Conservation (phyloP, 2,329 filamentous ascomycete genomes). For the Trichoderma koningii region DNA sequence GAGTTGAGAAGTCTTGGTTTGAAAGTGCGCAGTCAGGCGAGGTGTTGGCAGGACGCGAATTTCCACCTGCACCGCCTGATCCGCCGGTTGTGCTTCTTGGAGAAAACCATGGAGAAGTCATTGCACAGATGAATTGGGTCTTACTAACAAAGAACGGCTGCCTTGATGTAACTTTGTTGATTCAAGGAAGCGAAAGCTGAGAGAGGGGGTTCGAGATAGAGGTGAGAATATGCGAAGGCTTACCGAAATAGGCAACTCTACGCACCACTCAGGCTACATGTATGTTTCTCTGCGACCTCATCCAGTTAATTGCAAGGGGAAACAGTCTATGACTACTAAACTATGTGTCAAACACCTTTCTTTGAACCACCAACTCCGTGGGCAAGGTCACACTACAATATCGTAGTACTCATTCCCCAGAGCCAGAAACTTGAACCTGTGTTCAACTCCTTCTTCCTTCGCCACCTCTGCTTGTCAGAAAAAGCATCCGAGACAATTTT, state of each 20-base stretch:
- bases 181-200: not conserved
- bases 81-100: not conserved
- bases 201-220: not conserved
- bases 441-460: constrained; percentile 38
- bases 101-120: not conserved
- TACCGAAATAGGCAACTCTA: not conserved
- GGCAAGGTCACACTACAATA: not conserved
- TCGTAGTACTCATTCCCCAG: not conserved
- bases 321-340: not conserved
- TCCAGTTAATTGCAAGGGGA: not conserved
- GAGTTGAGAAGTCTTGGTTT: constrained; percentile 14
- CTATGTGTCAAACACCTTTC: not conserved
- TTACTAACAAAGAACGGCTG: not conserved
- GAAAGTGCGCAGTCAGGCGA: not conserved
- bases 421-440: constrained; percentile 30
- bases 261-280: not conserved
- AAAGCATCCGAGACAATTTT: not conserved
- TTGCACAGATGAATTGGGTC: not conserved
- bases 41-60: not conserved
- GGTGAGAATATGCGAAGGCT: not conserved
- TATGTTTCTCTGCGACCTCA: too few relatives aligned
- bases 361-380: too few relatives aligned
- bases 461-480: constrained; percentile 33
- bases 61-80: not conserved
- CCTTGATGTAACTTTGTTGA: not conserved